Evolutionary conservation across 78 protist genomes (phyloP).

Genomic region (Neovahlkampfia damariscottae): DNA sequence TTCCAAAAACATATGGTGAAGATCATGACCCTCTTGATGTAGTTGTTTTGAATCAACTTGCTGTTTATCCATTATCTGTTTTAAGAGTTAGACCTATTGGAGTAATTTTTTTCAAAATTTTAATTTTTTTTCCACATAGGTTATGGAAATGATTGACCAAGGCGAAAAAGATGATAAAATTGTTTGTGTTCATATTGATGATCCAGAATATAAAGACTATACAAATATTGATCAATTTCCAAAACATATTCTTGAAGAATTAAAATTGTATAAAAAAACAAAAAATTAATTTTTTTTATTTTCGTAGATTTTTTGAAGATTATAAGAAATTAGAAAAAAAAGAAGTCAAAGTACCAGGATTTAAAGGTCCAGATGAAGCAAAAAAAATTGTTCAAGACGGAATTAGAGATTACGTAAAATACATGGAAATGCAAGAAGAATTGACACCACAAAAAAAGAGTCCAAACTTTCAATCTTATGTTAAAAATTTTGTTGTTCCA

Average conservation of each 20-base stretch:
- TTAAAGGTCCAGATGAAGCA: neutral
- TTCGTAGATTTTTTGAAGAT: slow-evolving; percentile 2
- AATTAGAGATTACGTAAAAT: neutral
- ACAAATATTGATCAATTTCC: slow-evolving; percentile 16
- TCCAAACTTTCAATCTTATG: no score
- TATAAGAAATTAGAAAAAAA: neutral
- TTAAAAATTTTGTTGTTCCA: no score
- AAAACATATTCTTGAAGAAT: slow-evolving; percentile 13
- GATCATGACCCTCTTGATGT: slow-evolving; percentile 26
- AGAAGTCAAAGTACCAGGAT: neutral
- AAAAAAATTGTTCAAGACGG: neutral
- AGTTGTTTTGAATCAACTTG: slow-evolving; percentile 3
- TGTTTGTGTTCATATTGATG: slow-evolving; percentile 10
- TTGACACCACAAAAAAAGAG: no score
- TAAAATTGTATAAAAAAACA: slow-evolving; percentile 8
- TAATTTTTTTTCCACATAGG: no score
- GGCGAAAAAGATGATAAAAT: slow-evolving; percentile 14
- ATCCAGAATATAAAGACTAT: slow-evolving; percentile 15
- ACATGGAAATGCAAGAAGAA: no score
- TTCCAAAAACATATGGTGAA: slow-evolving; percentile 16
- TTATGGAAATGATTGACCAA: neutral
- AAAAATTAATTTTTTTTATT: slow-evolving; percentile 3
- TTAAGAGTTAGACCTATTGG: neutral
- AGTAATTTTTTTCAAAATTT: neutral
- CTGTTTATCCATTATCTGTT: neutral